Base-by-base conservation (phyloP, 163 green algal genomes). In the Prototheca stagnorum region DNA sequence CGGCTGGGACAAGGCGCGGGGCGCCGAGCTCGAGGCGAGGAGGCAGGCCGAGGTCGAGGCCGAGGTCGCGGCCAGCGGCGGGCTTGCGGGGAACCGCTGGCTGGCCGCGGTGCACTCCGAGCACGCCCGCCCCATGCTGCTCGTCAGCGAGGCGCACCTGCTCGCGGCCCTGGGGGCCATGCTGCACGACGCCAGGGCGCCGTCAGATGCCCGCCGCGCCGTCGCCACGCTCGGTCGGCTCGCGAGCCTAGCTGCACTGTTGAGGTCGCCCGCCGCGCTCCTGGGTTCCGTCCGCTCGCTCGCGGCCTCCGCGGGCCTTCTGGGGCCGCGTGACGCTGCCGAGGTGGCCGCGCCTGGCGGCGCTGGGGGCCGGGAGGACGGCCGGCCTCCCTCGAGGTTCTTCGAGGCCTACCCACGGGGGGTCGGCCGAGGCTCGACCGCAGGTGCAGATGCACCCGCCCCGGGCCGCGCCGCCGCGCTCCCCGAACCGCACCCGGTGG, bases 101-200 rank as follows among this genome's bases (percentile, higher is more conserved):
- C 71, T 78, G 49, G 66, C 54, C 1, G 77, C 76, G 25, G 73
- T 52, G 14, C 78, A 93, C 53, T 70, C 77, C 0, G 77, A 87
- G 55, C 78, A 90, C 47, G 67, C 68, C 2, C 63, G 79, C 15
- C 80, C 82, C 20, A 93, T 93, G 82, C 68, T 93, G 33, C 53
- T 68, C 61, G 65, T 71, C 19, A 48, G 45, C 17, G 65, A 55
- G 4, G 65, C 63, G 1, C 34, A 50, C 2, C 27, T 74, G 16
- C 34, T 66, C 31, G 51, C 41, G 21, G 57, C 42, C 17, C 50
- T 74, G 11, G 39, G 54, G 15, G 47, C 61, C 3, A 65, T 64
- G 5, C 39, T 86, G 16, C 47, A 57, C 2, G 52, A 47, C 12
- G 73, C 75, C 1, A 31, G 57, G 2, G 54, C 47, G 62, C 71